phyloP scores from a whole-genome alignment of 176 grass and related monocot genomes.

The Urochloa ruziziensis region DNA sequence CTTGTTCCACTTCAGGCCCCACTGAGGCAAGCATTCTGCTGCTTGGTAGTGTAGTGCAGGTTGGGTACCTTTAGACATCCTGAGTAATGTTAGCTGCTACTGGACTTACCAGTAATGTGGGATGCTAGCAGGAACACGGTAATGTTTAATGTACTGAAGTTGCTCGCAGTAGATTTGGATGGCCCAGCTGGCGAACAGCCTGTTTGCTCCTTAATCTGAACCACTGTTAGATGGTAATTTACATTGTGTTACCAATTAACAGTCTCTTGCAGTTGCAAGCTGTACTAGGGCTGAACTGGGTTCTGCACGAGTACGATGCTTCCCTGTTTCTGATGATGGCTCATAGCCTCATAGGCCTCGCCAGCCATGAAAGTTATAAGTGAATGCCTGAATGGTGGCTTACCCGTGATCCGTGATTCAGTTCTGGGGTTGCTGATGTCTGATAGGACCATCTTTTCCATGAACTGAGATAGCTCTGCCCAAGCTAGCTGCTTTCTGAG shows the following conservation, averaged over 20 bases:
- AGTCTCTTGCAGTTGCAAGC: not conserved
- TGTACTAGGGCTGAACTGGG: not conserved
- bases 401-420: no score
- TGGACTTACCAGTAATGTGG: not conserved
- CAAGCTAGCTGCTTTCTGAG: not conserved
- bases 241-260: not conserved
- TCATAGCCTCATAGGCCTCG: no score
- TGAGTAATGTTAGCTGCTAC: constrained; percentile 12
- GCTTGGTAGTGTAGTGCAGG: not conserved
- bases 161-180: not conserved
- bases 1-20: not conserved
- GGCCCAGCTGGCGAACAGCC: not conserved
- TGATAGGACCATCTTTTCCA: not conserved
- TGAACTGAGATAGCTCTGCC: not conserved
- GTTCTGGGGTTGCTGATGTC: not conserved
- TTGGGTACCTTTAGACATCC: not conserved
- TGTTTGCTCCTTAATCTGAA: constrained; percentile 21
- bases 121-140: not conserved
- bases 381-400: no score
- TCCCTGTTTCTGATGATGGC: no score
- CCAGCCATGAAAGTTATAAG: no score
- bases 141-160: not conserved
- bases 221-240: not conserved
- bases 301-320: not conserved
- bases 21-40: not conserved